Base-by-base conservation (phyloP, 2,329 filamentous ascomycete genomes). In the Leptographium procerum region DNA sequence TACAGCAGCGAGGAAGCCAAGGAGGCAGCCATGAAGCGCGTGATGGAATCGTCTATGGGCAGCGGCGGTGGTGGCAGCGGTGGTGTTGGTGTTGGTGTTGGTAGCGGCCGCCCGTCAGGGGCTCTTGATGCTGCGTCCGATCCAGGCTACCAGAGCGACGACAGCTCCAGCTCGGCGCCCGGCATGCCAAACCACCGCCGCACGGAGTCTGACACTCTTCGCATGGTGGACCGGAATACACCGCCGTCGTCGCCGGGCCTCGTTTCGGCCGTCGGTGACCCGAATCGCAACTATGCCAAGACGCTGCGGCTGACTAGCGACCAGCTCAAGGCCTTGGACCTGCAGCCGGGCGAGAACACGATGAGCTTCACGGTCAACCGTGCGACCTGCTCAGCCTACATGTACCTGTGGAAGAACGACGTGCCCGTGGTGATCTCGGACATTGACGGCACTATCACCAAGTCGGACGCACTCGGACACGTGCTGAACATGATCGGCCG, bases 1-100 rank as follows among this genome's bases (percentile, higher is more conserved):
- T 99, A 99, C 74, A 94, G 91, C 73, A 97, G 91, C 66, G 91
- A 97, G 70, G 91, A 96, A 68, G 91, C 94, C 28, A 97, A 96
- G 68, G 87, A 94, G 66, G 87, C 88, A 8, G 92, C 92, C 34
- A 86, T 86, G 75, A 85, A 87, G 69, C 80, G 75, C 65, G 80
- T 79, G 1, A 77, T 80, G 61, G 78, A 81, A 58, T 73, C 76
- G 10, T 74, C 77, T 11, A 69, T 82, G 55, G 47, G 24, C 4
- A 16, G 14, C 8, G 47, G 47, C 26, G 47, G 13, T 9, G 26
- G 14, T 16, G 47, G 47, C 26, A 26, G 47, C 72, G 74, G 19
- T 68, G 81, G 53, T 22, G n/a, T n/a, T n/a, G n/a, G n/a, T n/a
- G n/a, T n/a, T n/a, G 47, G 13, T 9, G 26, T 6, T 16, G 47